A percentile compares a stretch with the other conserved stretches of the same genome.
phyloP scores from a whole-genome alignment of 345 rosid species.

The Capsella bursapastoris region DNA sequence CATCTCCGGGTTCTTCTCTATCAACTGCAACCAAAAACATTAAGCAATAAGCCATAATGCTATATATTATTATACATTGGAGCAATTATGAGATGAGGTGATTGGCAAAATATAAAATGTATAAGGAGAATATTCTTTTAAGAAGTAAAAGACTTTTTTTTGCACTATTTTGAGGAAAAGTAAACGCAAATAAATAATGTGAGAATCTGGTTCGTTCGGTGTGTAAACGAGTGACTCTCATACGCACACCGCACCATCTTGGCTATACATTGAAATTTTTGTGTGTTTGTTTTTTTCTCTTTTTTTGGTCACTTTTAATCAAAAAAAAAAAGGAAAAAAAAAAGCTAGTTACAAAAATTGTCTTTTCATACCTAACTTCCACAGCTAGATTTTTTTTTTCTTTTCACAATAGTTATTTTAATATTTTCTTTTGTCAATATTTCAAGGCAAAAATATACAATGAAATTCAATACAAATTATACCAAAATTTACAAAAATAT shows the following conservation, averaged over 20 bases:
- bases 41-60: background rate
- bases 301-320: background rate
- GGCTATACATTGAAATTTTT: background rate
- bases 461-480: background rate
- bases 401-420: background rate
- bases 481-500: background rate
- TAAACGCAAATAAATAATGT: background rate
- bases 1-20: slow-evolving; percentile 80
- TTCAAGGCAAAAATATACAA: background rate
- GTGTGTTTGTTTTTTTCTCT: too few relatives aligned
- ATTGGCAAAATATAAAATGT: slow-evolving; percentile 1
- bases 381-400: background rate
- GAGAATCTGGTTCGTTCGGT: slow-evolving; percentile 7
- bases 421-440: background rate
- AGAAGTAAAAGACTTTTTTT: slow-evolving; percentile 16
- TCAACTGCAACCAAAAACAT: slow-evolving; percentile 53
- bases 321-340: too few relatives aligned
- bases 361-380: background rate
- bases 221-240: slow-evolving; percentile 8
- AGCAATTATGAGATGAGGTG: background rate
- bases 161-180: slow-evolving; percentile 13
- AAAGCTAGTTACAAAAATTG: background rate
- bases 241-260: slow-evolving; percentile 17
- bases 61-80: too few relatives aligned
- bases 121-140: background rate